Percentiles rank a stretch among this genome's conserved stretches.
Evolutionary conservation across 176 grass and related monocot species (phyloP).

Genomic region (Oryza glaberrima): DNA sequence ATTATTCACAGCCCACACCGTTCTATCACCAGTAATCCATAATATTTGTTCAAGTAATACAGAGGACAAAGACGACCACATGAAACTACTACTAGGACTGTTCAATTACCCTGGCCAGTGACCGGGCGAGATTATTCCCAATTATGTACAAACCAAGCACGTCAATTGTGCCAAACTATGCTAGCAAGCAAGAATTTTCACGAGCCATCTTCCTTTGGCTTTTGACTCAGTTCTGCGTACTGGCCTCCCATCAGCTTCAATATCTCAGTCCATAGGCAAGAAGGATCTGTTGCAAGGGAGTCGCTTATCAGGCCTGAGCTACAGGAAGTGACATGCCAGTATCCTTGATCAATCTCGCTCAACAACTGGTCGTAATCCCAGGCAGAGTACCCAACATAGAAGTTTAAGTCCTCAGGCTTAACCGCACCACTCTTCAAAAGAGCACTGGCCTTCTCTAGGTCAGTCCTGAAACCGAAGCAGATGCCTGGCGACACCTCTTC

Average conservation of each 20-base stretch:
- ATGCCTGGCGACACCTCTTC: constrained; percentile 70
- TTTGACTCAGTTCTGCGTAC: constrained; percentile 78
- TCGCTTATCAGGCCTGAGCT: constrained; percentile 64
- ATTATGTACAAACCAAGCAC: constrained; percentile 50
- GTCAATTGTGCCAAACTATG: background rate
- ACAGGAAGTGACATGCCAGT: constrained; percentile 86
- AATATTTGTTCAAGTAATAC: constrained; percentile 5
- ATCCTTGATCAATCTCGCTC: constrained; percentile 72
- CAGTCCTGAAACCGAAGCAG: constrained; percentile 67
- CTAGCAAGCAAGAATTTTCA: background rate
- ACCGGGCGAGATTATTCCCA: constrained; percentile 11
- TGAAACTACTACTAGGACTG: background rate
- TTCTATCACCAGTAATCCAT: constrained; percentile 10
- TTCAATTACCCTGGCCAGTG: background rate
- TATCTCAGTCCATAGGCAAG: constrained; percentile 75
- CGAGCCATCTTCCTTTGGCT: constrained; percentile 63
- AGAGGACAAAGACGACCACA: background rate
- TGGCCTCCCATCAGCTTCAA: constrained; percentile 84
- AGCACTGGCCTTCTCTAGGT: constrained; percentile 62
- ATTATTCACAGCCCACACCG: background rate
- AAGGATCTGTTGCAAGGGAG: constrained; percentile 29
- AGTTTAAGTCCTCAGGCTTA: constrained; percentile 65
- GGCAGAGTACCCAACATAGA: constrained; percentile 78
- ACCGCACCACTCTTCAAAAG: constrained; percentile 57
- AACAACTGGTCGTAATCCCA: constrained; percentile 84